Base-by-base conservation (phyloP, 257 asterid species). In the Nicotiana paniculata region DNA sequence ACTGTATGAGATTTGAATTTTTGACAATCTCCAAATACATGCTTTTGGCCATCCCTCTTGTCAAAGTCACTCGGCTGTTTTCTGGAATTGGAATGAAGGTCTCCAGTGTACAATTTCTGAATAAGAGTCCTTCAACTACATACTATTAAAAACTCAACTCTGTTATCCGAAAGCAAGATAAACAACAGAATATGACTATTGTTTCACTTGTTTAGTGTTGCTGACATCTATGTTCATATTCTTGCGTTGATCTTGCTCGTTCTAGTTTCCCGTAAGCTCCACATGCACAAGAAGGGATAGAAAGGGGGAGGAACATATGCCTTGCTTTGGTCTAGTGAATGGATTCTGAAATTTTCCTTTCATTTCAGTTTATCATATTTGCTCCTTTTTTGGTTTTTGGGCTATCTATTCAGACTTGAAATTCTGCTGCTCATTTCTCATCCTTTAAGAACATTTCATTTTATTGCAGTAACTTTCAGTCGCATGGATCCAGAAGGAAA, bases 401-500 rank as follows among this genome's bases (percentile, higher is more conserved):
- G 28, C 4, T 35, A 8, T 67, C 39, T 82, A 51, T 66, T 77
- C 63, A 18, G n/a, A 32, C 37, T 13, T 7, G 30, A 48, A 9
- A 9, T 75, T 51, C 26, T 75, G 4, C 80, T 51, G 16, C 11
- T 46, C 63, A 26, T 82, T 72, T 87, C 84, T 84, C 82, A 83
- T 79, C 58, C 64, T 17, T 39, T 83, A 77, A 77, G 53, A 48
- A 62, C 76, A 33, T 85, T 18, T 74, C 67, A 80, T 89, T 83
- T 79, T 97, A 80, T 89, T 83, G 77, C 97, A 96, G 99, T 96
- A 77, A 96, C 96, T 43, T 96, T 96, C 89, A 96, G 99, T 81
- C 99, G 97, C 77, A 96, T 96, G 96, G 98, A 96, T 85, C 99
- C 99, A 11, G 98, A 88, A 85, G 97, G 97, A 81, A 96, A 93